These are phyloP conservation scores for Cadophora gregata DNA, from an alignment of 2,329 filamentous ascomycete genomes.

Conservation along the genomic window DNA sequence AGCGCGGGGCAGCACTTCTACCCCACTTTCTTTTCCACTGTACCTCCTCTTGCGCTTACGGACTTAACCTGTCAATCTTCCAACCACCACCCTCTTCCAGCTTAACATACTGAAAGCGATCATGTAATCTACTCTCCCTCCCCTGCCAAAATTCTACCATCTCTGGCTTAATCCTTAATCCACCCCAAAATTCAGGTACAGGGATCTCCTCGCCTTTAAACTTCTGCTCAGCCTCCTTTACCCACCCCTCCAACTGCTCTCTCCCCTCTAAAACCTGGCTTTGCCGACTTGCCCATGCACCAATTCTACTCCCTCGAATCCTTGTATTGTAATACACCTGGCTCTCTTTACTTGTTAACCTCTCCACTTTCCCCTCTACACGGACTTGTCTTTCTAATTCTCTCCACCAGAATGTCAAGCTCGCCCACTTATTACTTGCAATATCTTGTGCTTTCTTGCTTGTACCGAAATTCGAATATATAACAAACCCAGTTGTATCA, in stretches of 20 bases:
- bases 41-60: too few species aligned
- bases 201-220: conserved; percentile 85
- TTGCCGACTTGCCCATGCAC: conserved; percentile 93
- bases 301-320: conserved; percentile 81
- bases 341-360: conserved; percentile 73
- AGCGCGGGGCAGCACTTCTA: too few species aligned
- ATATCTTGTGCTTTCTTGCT: conserved; percentile 73
- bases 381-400: conserved; percentile 86
- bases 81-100: conserved; percentile 60
- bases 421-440: conserved; percentile 75
- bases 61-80: conserved; percentile 76
- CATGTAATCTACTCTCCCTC: conserved; percentile 85
- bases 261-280: conserved; percentile 77
- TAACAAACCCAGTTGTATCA: conserved; percentile 79
- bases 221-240: conserved; percentile 74
- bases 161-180: conserved; percentile 82
- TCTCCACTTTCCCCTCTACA: conserved; percentile 78
- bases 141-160: conserved; percentile 97
- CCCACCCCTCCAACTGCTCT: conserved; percentile 75
- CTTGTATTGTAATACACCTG: conserved; percentile 70
- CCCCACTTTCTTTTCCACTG: too few species aligned
- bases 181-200: conserved; percentile 94
- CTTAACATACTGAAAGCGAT: conserved; percentile 86
- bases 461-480: conserved; percentile 93
- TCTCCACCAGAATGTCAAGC: conserved; percentile 91